Evolutionary conservation across 306 rosid genomes (phyloP), one percentile per base, ranked within the genome.

Genomic region (Crotalaria pallida): DNA sequence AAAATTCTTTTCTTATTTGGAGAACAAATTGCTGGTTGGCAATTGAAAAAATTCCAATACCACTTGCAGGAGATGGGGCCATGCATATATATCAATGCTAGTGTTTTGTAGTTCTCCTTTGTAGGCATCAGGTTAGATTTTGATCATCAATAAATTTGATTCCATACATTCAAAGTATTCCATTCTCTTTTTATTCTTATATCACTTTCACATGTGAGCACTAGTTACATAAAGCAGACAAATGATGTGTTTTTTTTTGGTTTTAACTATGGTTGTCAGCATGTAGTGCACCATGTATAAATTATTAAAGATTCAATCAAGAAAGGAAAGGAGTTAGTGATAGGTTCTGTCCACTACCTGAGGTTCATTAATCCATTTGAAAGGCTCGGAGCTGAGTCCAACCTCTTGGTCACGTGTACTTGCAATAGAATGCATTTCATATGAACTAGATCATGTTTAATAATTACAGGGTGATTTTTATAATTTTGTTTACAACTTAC

Each of bases 301-400:
- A 11, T 16, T 5, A 41, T 12, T 43, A 3, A 43, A 43, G 7
- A 43, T 13, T 13, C 17, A 44, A 13, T 13, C 0, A 44, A 13
- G 49, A 44, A 44, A 13, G n/a, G 49, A 44, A 44, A 13, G 16
- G 18, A 44, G n/a, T 44, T 17, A 13, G n/a, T 13, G 49, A 4
- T 51, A 21, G n/a, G n/a, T n/a, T n/a, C n/a, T 51, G 27, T 8
- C 2, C 10, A 21, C 1, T 65, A 89, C 92, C 88, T 89, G 92
- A 1, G 96, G 90, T 70, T 88, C 92, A 0, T 82, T 79, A 2
- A 91, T 80, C 97, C 97, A 91, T 15, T 79, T 89, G 1, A 86
- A 43, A 0, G 97, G 96, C 1, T 27, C 75, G 22, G 95, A 84
- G 8, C 84, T 79, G 43, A 91, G 90, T 18, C 85, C 85, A 34